These are phyloP conservation scores for Strobilomyces echinocephalus DNA, from an alignment of 768 basidiomycete species.

Conservation along the genomic window DNA sequence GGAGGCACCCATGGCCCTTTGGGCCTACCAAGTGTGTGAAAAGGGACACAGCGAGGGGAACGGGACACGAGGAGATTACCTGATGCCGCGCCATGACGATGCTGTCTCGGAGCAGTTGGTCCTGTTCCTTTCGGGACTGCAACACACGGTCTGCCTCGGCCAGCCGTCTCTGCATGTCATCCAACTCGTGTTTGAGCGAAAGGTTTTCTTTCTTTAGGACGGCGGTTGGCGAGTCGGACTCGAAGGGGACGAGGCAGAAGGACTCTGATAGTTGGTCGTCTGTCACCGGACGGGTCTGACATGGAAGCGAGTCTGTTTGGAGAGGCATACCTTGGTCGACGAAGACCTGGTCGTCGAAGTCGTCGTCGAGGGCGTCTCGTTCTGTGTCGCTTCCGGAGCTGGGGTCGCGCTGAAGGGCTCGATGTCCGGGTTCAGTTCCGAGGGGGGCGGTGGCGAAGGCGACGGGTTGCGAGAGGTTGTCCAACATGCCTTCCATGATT, in stretches of 20 bases:
- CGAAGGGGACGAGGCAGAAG: conserved; percentile 69
- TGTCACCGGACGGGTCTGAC: conserved; percentile 16
- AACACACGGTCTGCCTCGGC: conserved; percentile 58
- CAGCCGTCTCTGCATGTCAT: conserved; percentile 52
- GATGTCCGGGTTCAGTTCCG: conserved; percentile 35
- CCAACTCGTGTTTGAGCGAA: conserved; percentile 56
- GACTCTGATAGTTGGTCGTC: conserved; percentile 75
- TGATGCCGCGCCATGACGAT: conserved; percentile 67
- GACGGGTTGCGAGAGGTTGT: conserved; percentile 74
- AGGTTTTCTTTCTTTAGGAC: conserved; percentile 64
- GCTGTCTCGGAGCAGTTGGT: conserved; percentile 72
- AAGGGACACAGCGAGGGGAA: background rate
- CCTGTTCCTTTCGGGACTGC: conserved; percentile 72
- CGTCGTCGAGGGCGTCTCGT: conserved; percentile 28
- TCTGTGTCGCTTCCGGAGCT: conserved; percentile 53
- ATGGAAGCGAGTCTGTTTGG: background rate
- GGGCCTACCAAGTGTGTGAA: conserved; percentile 48
- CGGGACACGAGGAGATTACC: conserved; percentile 38
- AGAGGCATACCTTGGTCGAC: conserved; percentile 53
- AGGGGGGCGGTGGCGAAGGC: conserved; percentile 82
- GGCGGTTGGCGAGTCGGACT: conserved; percentile 45
- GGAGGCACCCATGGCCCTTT: conserved; percentile 73
- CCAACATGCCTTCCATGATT: conserved; percentile 81
- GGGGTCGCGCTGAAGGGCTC: conserved; percentile 40
- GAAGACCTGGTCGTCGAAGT: conserved; percentile 59